Percentiles rank a stretch among this genome's conserved stretches.
Evolutionary conservation across 768 basidiomycete genomes (phyloP).

Genomic region (Leucosporidium creatinivorum): DNA sequence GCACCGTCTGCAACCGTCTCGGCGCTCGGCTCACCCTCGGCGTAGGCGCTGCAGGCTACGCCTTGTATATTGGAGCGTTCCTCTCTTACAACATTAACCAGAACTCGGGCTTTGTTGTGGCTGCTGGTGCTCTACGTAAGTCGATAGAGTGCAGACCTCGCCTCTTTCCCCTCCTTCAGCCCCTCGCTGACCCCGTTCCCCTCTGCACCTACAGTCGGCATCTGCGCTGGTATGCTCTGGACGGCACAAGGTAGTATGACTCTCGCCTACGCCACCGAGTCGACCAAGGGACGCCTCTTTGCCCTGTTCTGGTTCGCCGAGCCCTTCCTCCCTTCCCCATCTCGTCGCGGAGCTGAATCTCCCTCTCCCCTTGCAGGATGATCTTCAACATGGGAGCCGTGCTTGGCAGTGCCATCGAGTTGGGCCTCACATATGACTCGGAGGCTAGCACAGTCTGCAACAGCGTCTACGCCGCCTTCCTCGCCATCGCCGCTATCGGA

Average conservation of each 20-base stretch:
- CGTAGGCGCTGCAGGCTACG: slow-evolving; percentile 67
- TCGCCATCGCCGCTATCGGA: slow-evolving; percentile 49
- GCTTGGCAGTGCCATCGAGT: slow-evolving; percentile 31
- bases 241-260: slow-evolving; percentile 78
- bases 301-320: slow-evolving; percentile 15
- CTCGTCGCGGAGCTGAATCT: neutral
- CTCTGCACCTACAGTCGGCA: slow-evolving; percentile 48
- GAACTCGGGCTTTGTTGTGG: slow-evolving; percentile 60
- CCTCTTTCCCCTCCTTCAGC: neutral
- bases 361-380: slow-evolving; percentile 52
- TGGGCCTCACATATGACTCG: slow-evolving; percentile 26
- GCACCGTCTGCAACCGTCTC: slow-evolving; percentile 70
- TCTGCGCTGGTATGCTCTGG: slow-evolving; percentile 68
- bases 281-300: slow-evolving; percentile 17
- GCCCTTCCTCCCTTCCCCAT: neutral
- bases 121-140: slow-evolving; percentile 44
- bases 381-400: slow-evolving; percentile 57
- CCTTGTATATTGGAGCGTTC: slow-evolving; percentile 43
- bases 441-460: slow-evolving; percentile 28
- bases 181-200: slow-evolving; percentile 39
- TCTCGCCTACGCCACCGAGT: slow-evolving; percentile 65
- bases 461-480: slow-evolving; percentile 61
- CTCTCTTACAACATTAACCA: slow-evolving; percentile 61
- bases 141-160: neutral
- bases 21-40: slow-evolving; percentile 68